Conservation (phyloP, 164 flowering plant species). For the Vitis rupestris region DNA sequence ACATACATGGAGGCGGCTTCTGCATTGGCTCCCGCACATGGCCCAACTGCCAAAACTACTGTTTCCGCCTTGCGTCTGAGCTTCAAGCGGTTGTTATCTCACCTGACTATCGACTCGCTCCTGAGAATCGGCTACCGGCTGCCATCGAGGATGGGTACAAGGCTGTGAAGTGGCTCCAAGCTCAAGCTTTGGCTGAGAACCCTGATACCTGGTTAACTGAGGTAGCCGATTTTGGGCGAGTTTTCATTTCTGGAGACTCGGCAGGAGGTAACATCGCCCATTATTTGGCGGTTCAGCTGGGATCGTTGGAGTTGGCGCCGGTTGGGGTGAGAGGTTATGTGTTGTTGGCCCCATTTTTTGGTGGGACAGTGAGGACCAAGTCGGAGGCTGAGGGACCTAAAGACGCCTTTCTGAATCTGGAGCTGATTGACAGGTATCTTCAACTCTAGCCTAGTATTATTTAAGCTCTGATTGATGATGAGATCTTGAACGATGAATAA, state of each 20-base stretch:
- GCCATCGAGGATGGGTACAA: slow-evolving; percentile 62
- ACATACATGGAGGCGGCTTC: slow-evolving; percentile 85
- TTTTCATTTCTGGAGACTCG: slow-evolving; percentile 74
- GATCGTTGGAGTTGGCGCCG: slow-evolving; percentile 51
- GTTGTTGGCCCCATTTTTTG: slow-evolving; percentile 65
- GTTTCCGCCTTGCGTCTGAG: slow-evolving; percentile 48
- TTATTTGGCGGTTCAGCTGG: slow-evolving; percentile 47
- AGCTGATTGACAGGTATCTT: slow-evolving; percentile 57
- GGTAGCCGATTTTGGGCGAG: slow-evolving; percentile 56
- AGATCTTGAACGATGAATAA: background rate
- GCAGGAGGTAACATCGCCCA: slow-evolving; percentile 86
- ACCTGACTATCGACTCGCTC: slow-evolving; percentile 77
- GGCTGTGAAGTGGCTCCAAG: slow-evolving; percentile 67
- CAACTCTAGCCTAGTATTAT: too few species aligned
- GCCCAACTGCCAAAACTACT: slow-evolving; percentile 76
- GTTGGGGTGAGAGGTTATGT: slow-evolving; percentile 65
- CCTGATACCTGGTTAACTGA: slow-evolving; percentile 51
- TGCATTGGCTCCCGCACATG: slow-evolving; percentile 71
- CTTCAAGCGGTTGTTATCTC: slow-evolving; percentile 61
- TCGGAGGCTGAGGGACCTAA: slow-evolving; percentile 65
- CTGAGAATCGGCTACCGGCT: slow-evolving; percentile 75
- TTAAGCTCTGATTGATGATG: too few species aligned
- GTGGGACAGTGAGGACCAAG: slow-evolving; percentile 50
- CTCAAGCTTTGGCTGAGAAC: slow-evolving; percentile 41
- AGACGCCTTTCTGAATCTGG: slow-evolving; percentile 61